Evolutionary conservation across 768 basidiomycete species (phyloP).

Genomic region (Butyriboletus loyo): DNA sequence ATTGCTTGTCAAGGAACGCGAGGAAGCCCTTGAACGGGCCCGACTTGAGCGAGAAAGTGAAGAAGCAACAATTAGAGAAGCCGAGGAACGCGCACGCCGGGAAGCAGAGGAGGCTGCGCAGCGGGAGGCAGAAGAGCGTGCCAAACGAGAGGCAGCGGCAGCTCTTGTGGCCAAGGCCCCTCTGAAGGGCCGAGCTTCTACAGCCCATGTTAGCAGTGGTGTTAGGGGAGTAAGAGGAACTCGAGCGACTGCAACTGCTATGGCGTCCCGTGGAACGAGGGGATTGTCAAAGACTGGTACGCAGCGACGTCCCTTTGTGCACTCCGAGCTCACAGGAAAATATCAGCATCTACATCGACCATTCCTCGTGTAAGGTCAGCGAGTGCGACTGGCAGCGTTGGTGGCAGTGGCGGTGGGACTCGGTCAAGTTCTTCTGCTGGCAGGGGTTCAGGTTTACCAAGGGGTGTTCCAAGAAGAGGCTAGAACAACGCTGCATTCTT

Average conservation of each 20-base stretch:
- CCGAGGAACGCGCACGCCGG: slow-evolving; percentile 33
- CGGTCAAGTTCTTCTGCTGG: slow-evolving; percentile 23
- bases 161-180: slow-evolving; percentile 30
- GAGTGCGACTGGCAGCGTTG: slow-evolving; percentile 27
- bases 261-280: slow-evolving; percentile 43
- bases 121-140: slow-evolving; percentile 47
- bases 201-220: slow-evolving; percentile 46
- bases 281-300: slow-evolving; percentile 40
- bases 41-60: slow-evolving; percentile 36
- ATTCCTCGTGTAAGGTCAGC: slow-evolving; percentile 24
- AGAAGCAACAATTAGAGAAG: slow-evolving; percentile 39
- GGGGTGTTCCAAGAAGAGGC: slow-evolving; percentile 25
- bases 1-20: slow-evolving; percentile 43
- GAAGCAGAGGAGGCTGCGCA: slow-evolving; percentile 35
- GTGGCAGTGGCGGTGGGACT: slow-evolving; percentile 14
- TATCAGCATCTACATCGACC: slow-evolving; percentile 14
- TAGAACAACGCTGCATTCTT: slow-evolving; percentile 5
- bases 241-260: slow-evolving; percentile 52
- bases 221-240: slow-evolving; percentile 74
- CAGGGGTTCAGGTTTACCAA: slow-evolving; percentile 25
- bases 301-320: background rate
- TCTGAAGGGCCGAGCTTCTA: slow-evolving; percentile 42
- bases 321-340: slow-evolving; percentile 3
- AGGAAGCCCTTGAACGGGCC: slow-evolving; percentile 27
- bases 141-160: slow-evolving; percentile 45